Base-by-base conservation (phyloP, 2,329 filamentous ascomycete genomes). In the Dothideomycetes sp. region DNA sequence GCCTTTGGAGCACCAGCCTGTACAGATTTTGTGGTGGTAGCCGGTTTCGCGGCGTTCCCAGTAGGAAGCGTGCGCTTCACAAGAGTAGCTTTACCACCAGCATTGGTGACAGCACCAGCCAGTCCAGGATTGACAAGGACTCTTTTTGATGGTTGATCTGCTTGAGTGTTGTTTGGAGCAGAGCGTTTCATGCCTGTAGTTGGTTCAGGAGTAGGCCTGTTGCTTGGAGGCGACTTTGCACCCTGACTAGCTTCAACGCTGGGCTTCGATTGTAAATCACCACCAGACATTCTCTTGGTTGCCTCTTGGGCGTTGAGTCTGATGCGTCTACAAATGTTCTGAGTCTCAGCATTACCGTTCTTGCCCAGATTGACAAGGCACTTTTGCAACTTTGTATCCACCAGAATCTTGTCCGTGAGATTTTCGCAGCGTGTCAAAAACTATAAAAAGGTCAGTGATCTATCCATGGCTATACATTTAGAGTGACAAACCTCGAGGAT, bases 341-440 rank as follows among this genome's bases (percentile, higher is more conserved):
- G 80, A 33, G 76, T 73, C 38, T 80, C 74, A 1, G 73, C 69
- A 51, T 83, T 78, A 18, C 76, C 80, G 51, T 76, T 78, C 52
- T 75, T 79, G 45, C 69, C 70, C 53, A 82, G 75, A 7, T 74
- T 70, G 46, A 75, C 75, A 28, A 78, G 69, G 12, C 83, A 72
- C 41, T 73, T 76, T 43, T 76, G 71, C 42, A 86, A 73, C 52
- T 82, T 82, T 28, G 77, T 73, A 45, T 73, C 78, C 48, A 78
- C 73, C 29, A 78, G 57, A 31, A 69, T 68, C 45, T 72, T 76
- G 48, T 71, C 74, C 34, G 70, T 75, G 29, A 78, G 69, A 44
- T 78, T 80, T 24, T 72, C 76, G 44, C 78, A 76, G 41, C 70
- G 63, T 4, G 76, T 71, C 56, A 85, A 70, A 22, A 84, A 67